Base-by-base conservation (phyloP, 2,329 filamentous ascomycete genomes). In the Parasarocladium wereldwijsianum region DNA sequence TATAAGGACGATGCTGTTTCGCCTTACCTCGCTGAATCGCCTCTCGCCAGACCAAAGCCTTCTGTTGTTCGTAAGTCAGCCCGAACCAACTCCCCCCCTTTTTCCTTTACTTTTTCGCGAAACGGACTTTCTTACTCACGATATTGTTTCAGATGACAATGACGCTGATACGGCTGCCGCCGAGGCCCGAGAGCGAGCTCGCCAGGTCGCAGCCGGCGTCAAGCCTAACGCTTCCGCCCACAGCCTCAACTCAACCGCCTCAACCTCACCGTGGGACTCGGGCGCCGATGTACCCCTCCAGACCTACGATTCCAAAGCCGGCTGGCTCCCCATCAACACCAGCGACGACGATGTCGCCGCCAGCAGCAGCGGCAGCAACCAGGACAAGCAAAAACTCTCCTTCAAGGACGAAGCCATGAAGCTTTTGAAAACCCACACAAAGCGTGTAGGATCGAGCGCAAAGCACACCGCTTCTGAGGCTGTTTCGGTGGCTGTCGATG, bases 171-270 rank as follows among this genome's bases (percentile, higher is more conserved):
- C 41, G 0, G 46, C 56, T 13, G 57, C 55, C 6, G 50, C 52
- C n/a, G 56, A 55, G 13, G 58, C 59, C 3, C 58, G 57, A 32
- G 54, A 54, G 34, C 51, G 59, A 27, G 59, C 57, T 3, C 49
- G 52, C 28, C 45, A 55, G 33, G 46, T 63, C 19, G 58, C 57
- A 3, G 56, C 52, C 16, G 55, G 46, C 17, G 45, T 62, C 18
- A 43, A 48, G 15, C 42, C 44, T 6, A 50, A 54, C 19, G 52
- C 51, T 17, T 56, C 51, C 3, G 43, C 42, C 7, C 49, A 52
- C 2, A 43, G 41, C 17, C 54, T 49, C 10, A 46, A 49, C 16
- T 61, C 57, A 0, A 14, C 57, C 4, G 55, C 57, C 21, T 60
- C 56, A 3, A 44, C 49, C 17, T 40, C 45, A 9, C 47, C 45